These are phyloP conservation scores for Climacium dendroides DNA, from an alignment of 225 moss, liverwort and hornwort genomes.

Conservation along the genomic window DNA sequence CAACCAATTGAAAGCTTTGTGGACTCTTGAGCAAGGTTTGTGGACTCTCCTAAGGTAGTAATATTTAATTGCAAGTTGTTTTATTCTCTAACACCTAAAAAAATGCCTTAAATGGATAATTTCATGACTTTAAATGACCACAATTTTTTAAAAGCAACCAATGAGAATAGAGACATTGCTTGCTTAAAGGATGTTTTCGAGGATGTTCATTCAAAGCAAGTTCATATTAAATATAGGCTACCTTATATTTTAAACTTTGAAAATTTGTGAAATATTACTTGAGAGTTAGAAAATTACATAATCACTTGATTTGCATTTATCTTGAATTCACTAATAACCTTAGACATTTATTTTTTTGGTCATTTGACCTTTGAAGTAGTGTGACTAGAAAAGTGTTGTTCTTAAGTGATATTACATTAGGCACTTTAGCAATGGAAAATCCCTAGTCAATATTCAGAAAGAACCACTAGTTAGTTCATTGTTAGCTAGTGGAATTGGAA, in stretches of 20 bases:
- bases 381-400: fast-evolving
- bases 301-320: not conserved
- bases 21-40: fast-evolving
- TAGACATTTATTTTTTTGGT: too few species aligned
- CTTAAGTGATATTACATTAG: fast-evolving
- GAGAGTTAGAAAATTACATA: not conserved
- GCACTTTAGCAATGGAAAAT: fast-evolving
- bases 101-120: not conserved
- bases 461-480: not conserved
- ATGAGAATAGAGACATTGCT: not conserved
- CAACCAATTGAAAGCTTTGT: not conserved
- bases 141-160: not conserved
- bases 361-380: not conserved
- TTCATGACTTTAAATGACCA: not conserved
- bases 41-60: not conserved
- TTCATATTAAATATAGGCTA: not conserved
- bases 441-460: fast-evolving
- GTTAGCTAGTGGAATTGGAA: not conserved
- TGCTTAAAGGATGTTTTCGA: not conserved
- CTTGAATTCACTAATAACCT: not conserved
- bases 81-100: not conserved
- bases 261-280: not conserved
- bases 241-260: fast-evolving
- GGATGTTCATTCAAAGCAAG: not conserved
- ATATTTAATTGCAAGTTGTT: not conserved